phyloP scores from a whole-genome alignment of 1,139 yeast species.

The Komagataea norvegica region DNA sequence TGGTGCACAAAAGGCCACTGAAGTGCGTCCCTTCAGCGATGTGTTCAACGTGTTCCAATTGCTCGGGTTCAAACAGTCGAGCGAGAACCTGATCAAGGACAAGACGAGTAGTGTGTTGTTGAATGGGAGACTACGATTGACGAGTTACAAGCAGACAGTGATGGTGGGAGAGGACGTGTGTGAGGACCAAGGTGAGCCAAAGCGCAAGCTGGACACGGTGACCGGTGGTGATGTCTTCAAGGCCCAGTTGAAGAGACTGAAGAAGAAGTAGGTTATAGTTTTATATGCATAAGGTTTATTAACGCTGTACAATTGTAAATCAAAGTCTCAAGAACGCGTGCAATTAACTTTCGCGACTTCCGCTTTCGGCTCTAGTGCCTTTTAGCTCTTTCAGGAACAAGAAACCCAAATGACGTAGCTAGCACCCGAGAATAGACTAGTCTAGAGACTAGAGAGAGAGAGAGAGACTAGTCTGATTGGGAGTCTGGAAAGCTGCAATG shows the following conservation, averaged over 20 bases:
- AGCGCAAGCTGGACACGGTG: constrained; percentile 21
- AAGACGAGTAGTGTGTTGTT: constrained; percentile 61
- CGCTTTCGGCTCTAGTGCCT: too few relatives aligned
- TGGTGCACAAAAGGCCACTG: constrained; percentile 60
- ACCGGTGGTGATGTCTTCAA: constrained; percentile 26
- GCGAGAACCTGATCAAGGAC: constrained; percentile 52
- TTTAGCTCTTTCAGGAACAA: too few relatives aligned
- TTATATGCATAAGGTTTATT: too few relatives aligned
- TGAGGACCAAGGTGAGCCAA: constrained; percentile 18
- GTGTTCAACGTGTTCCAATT: constrained; percentile 60
- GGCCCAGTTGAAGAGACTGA: constrained; percentile 22
- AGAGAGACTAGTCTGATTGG: too few relatives aligned
- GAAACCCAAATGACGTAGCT: too few relatives aligned
- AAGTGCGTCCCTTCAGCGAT: constrained; percentile 63
- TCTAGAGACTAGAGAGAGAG: too few relatives aligned
- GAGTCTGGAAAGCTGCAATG: too few relatives aligned
- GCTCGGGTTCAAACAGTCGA: constrained; percentile 53
- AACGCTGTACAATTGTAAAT: too few relatives aligned
- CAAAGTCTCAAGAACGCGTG: too few relatives aligned
- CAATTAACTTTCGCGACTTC: too few relatives aligned
- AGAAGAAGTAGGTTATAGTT: too few relatives aligned
- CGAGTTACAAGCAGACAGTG: constrained; percentile 66
- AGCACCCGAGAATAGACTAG: too few relatives aligned
- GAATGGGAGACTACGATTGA: constrained; percentile 66
- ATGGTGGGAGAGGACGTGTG: constrained; percentile 42